A percentile compares a stretch with the other conserved stretches of the same genome.
phyloP scores from a whole-genome alignment of 2,329 filamentous ascomycete species.

The Emmonsiellopsis sp. region DNA sequence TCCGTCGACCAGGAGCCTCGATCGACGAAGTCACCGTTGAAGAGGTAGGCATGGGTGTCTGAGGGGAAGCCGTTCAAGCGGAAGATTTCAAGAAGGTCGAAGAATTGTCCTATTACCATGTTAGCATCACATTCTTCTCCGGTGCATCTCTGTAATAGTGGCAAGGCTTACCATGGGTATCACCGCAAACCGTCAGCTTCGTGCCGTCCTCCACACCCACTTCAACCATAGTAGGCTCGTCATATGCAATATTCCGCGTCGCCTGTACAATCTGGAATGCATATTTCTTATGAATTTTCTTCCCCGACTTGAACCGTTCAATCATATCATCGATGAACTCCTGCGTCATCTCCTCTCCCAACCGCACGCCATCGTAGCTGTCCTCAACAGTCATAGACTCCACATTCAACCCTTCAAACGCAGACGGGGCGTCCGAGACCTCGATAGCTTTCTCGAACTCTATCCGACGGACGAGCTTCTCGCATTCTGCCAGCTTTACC shows the following conservation, averaged over 20 bases:
- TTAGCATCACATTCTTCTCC: constrained; percentile 3
- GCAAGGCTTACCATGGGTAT: constrained; percentile 69
- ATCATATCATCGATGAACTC: constrained; percentile 99
- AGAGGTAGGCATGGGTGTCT: constrained; percentile 86
- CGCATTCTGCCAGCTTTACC: constrained; percentile 83
- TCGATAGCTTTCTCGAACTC: constrained; percentile 95
- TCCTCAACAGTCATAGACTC: constrained; percentile 75
- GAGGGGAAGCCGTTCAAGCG: constrained; percentile 75
- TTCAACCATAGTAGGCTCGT: constrained; percentile 96
- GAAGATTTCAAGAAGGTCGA: constrained; percentile 95
- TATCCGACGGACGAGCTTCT: constrained; percentile 84
- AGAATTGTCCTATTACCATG: constrained; percentile 70
- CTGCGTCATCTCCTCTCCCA: constrained; percentile 79
- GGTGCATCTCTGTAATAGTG: not conserved
- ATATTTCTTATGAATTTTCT: constrained; percentile 93
- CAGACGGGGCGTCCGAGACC: constrained; percentile 82
- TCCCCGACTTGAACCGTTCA: constrained; percentile 87
- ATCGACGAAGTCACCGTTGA: constrained; percentile 98
- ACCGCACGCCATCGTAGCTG: constrained; percentile 71
- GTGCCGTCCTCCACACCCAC: constrained; percentile 68
- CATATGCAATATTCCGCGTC: constrained; percentile 79
- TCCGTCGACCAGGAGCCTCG: constrained; percentile 97
- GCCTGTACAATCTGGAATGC: constrained; percentile 92
- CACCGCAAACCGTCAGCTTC: constrained; percentile 86
- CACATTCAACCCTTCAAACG: constrained; percentile 80